Evolutionary conservation across 495 filamentous ascomycete genomes (phyloP), one percentile per base, ranked within the genome.

Genomic region (Neurospora sp.): DNA sequence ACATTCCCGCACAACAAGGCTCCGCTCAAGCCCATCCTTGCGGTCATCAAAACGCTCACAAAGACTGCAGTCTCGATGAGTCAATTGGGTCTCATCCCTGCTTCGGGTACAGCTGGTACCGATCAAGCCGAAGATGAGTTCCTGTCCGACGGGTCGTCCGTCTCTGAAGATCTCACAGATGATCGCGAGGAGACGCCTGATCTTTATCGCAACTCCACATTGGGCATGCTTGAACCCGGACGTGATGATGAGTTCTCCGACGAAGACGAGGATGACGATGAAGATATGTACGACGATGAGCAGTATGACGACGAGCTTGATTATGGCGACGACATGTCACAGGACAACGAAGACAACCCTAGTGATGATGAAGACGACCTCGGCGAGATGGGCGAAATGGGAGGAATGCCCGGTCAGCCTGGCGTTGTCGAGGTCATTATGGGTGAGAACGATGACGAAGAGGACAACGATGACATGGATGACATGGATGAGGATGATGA

Each of bases 101-200:
- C 88, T 5, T 88, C 89, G 3, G 85, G 88, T 38, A 90, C 90
- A 19, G 90, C 92, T 73, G 54, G 28, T 34, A 66, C 54, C 15
- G 54, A 66, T 34, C 54, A 66, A 6, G 88, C 93, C 39, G 94
- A 96, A 45, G 94, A 96, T 71, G 96, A 97, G 43, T 93, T 97
- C 37, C 92, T 91, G 7, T 94, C 93, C 28, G 54, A 66, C 6
- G 91, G 95, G 36, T 94, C 94, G 11, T 98, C 96, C 0, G 88
- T 96, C 59, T 96, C 94, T 9, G 54, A 66, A 34, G 93, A 97
- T 71, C 84, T 92, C 39, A 93, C 94, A 39, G 92, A 94, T 77
- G 91, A 93, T 73, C 92, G 96, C 24, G 96, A 98, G 80, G 95
- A 98, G 79, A 98, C 96, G 9, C 96, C 96, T 28, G 96, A 99